These are phyloP conservation scores for Viola odorata DNA, from an alignment of 345 rosid genomes.

Conservation along the genomic window DNA sequence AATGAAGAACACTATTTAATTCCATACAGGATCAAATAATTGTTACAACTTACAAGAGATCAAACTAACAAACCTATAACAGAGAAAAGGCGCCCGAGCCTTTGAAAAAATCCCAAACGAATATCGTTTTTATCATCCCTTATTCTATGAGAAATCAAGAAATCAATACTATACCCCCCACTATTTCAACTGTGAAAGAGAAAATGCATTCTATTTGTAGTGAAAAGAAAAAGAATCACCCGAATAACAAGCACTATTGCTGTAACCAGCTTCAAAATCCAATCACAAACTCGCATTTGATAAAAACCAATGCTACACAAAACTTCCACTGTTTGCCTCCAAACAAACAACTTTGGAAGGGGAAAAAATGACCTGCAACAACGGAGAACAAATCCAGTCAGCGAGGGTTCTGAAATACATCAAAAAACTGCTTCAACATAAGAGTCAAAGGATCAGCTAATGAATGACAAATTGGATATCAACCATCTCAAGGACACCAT, in stretches of 20 bases:
- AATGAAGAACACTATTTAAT: background rate
- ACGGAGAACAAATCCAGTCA: background rate
- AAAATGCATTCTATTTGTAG: background rate
- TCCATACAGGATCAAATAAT: conserved; percentile 3
- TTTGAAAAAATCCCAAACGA: background rate
- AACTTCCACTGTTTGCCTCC: conserved; percentile 25
- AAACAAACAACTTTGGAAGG: conserved; percentile 18
- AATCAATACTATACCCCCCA: conserved; percentile 17
- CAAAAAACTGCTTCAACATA: background rate
- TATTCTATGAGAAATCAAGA: conserved; percentile 9
- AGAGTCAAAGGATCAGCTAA: background rate
- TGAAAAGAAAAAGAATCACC: background rate
- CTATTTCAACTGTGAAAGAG: conserved; percentile 5
- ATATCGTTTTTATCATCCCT: background rate
- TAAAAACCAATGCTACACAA: conserved; percentile 6
- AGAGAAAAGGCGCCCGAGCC: conserved; percentile 2
- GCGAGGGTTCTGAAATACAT: background rate
- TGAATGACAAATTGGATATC: background rate
- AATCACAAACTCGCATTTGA: conserved; percentile 6
- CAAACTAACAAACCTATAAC: conserved; percentile 3
- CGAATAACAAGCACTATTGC: background rate
- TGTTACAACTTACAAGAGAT: background rate
- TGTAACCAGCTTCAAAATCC: conserved; percentile 8
- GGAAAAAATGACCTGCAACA: conserved; percentile 25
- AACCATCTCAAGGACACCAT: no score